Evolutionary conservation across 495 filamentous ascomycete species (phyloP), one percentile per base, ranked within the genome.

Genomic region (Friedmanniomyces simplex): DNA sequence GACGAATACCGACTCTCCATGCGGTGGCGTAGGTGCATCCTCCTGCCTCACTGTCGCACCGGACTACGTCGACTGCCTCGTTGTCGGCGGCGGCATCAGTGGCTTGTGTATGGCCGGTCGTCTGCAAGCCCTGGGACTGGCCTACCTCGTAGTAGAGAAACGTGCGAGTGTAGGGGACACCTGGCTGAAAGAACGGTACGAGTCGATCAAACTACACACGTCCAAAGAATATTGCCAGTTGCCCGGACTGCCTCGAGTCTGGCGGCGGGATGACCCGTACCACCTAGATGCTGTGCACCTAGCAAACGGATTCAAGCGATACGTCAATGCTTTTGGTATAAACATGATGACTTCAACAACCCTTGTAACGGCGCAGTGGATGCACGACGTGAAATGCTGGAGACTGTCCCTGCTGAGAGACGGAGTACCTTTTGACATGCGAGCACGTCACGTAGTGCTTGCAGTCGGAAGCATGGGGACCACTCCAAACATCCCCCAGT

Each of bases 321-420:
- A 66, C 49, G 67, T 66, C 2, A 57, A 65, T 12, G 59, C 67
- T 6, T 75, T 69, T 58, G 64, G 63, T 10, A 68, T 76, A 34
- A 69, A 72, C 34, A 46, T 63, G 1, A 63, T 66, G 49, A 61
- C 59, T 2, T 69, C 67, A 4, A 68, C 63, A 0, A 21, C 58
- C 20, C 62, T 74, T 13, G 47, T 66, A 28, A 60, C 58, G 1
- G 68, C 53, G 8, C 25, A 28, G 39, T 42, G 12, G 34, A 37
- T 8, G 8, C 8, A 37, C 8, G 34, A 37, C 8, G 8, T 16
- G 34, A 8, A 8, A 37, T 16, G 8, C 34, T 37, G 34, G 34
- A 16, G 8, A 16, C 16, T 37, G 16, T 37, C 34, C 8, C 34
- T 37, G 34, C 34, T 8, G 34, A 37, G 8, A 8, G 8, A 16